phyloP scores from a whole-genome alignment of 1,139 yeast genomes.

The Zygosaccharomyces pseudobailii region DNA sequence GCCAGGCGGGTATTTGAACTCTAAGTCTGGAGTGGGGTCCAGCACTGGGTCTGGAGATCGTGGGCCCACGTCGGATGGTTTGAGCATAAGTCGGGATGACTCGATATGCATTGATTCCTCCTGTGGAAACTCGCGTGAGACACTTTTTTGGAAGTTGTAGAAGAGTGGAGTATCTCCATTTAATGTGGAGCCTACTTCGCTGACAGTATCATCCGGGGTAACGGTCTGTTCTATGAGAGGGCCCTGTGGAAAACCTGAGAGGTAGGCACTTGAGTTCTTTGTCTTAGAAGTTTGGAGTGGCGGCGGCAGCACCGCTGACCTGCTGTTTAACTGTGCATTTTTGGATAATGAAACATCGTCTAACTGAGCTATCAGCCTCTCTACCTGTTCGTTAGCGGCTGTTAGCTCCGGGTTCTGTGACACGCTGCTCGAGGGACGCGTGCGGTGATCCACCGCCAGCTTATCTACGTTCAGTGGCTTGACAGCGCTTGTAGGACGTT shows the following conservation, averaged over 20 bases:
- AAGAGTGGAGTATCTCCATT: constrained; percentile 18
- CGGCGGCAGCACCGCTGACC: constrained; percentile 2
- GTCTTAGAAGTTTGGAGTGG: constrained; percentile 6
- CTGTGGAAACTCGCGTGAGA: constrained; percentile 2
- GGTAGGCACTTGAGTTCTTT: constrained; percentile 28
- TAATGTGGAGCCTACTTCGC: background rate
- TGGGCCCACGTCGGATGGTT: constrained; percentile 2
- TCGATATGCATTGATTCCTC: constrained; percentile 4
- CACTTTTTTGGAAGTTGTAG: constrained; percentile 15
- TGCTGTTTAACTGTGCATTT: constrained; percentile 16
- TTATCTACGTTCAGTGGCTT: background rate
- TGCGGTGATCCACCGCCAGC: background rate
- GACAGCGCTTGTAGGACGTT: background rate
- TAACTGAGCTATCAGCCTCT: constrained; percentile 30
- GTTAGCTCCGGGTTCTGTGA: constrained; percentile 2
- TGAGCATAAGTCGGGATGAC: constrained; percentile 7
- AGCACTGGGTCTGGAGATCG: background rate
- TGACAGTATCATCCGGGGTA: constrained; percentile 1
- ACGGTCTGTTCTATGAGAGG: constrained; percentile 4
- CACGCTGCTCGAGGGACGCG: background rate
- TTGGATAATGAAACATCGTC: constrained; percentile 29
- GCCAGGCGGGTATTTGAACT: constrained; percentile 48
- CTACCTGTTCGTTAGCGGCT: constrained; percentile 27
- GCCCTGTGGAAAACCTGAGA: constrained; percentile 18
- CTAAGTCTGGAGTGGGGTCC: background rate